These are phyloP conservation scores for Corylus heterophylla DNA, from an alignment of 306 rosid genomes.

Conservation along the genomic window DNA sequence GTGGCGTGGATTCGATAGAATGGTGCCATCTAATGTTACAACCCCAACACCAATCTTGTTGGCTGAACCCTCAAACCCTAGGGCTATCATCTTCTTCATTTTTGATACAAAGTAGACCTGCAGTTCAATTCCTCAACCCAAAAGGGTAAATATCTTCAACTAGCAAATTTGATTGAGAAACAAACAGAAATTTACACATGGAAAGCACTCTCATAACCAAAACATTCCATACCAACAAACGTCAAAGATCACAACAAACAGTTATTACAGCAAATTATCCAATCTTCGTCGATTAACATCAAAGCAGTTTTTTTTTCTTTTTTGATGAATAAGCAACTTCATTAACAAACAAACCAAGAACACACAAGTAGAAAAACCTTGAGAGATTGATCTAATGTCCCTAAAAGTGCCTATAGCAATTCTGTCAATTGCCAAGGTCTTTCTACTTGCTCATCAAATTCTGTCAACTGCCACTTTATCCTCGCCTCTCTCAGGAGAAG, in stretches of 20 bases:
- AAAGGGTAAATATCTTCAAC: neutral
- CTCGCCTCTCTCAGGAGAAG: no score
- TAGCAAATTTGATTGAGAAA: neutral
- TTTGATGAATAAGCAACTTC: no score
- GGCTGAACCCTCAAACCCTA: constrained; percentile 96
- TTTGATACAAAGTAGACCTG: neutral
- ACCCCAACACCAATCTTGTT: constrained; percentile 88
- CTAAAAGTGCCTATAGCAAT: no score
- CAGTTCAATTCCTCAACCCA: neutral
- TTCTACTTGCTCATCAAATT: no score
- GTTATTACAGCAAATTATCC: neutral
- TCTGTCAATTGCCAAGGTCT: no score
- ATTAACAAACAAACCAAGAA: no score
- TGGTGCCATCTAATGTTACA: constrained; percentile 76
- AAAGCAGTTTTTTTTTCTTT: no score
- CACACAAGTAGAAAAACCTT: no score
- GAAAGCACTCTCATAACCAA: no score
- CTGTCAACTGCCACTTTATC: no score
- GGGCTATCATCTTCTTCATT: constrained; percentile 78
- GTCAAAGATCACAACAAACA: neutral
- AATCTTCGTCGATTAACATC: neutral
- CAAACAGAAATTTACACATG: no score
- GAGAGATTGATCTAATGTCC: no score
- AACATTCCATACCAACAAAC: neutral
- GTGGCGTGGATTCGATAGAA: constrained; percentile 88